Evolutionary conservation across 352 stramenopile genomes (phyloP), one percentile per base, ranked within the genome.

Genomic region (Globisporangium echinulatum): DNA sequence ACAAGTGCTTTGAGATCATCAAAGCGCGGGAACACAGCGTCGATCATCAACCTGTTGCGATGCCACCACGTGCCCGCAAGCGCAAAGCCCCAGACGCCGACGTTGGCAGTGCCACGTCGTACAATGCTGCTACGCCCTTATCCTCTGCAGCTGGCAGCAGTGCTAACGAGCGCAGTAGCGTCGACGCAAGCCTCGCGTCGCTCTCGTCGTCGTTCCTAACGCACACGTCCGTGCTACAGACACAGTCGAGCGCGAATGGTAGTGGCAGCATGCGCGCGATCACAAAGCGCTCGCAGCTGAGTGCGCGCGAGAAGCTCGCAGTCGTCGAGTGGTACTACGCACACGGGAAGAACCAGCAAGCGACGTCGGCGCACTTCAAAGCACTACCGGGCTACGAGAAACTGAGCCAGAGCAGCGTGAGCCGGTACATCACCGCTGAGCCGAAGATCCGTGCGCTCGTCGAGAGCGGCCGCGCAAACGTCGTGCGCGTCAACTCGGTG

Each of bases 371-470:
- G 56, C 50, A 63, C 49, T 67, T 67, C 61, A 61, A 49, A 38
- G 19, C 15, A n/a, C 37, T 54, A 9, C 36, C 52, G 33, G 51
- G 54, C 3, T 65, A 58, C 52, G 49, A 56, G 17, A 68, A 62
- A 17, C 43, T 71, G 11, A 68, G 55, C n/a, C 61, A 71, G 60
- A 56, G 56, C 25, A 71, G 56, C 15, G 51, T 68, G 55, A 68
- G 61, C 46, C 65, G 65, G 40, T 71, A 62, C 56, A 40, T 71
- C 7, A 19, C 17, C 6, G 56, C 10, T 14, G 65, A 71, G 42
- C 40, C 14, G 10, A 65, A 62, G 17, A 65, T 71, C 44, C 65
- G 65, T n/a, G 53, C 48, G 37, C 36, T 60, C 0, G 56, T 60
- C 17, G 50, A 56, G 15, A 59, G 43, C 15, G 52, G 50, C 25